Conservation (phyloP, 257 asterid genomes). For the Solanum arcanum region DNA sequence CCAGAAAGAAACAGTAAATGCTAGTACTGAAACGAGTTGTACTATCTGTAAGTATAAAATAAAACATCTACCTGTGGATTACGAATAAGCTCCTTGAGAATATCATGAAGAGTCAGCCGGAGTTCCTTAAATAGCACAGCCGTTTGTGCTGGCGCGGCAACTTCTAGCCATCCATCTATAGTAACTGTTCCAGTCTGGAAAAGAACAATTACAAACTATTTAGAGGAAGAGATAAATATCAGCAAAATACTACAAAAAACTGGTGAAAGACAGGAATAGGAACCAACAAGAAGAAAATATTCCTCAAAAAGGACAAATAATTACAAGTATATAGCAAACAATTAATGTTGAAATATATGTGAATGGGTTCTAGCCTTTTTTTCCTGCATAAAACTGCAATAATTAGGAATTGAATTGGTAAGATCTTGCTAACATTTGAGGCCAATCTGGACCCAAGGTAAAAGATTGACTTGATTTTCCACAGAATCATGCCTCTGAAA, state of each 20-base stretch:
- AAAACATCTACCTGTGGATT: slow-evolving; percentile 63
- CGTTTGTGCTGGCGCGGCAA: slow-evolving; percentile 91
- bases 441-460: background rate
- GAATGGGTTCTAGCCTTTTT: background rate
- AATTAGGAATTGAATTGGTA: background rate
- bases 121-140: slow-evolving; percentile 92
- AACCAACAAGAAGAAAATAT: background rate
- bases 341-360: background rate
- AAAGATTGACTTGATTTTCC: background rate
- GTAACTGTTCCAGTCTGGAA: slow-evolving; percentile 67
- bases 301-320: background rate
- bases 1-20: background rate
- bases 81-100: slow-evolving; percentile 73
- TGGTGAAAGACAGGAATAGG: background rate
- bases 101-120: slow-evolving; percentile 63
- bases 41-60: background rate
- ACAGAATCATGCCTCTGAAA: background rate
- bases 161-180: slow-evolving; percentile 79
- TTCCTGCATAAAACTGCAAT: background rate
- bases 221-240: background rate
- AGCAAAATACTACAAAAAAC: background rate
- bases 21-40: background rate
- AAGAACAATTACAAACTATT: background rate
- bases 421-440: background rate
- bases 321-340: background rate